Evolutionary conservation across 2,329 filamentous ascomycete species (phyloP), one percentile per base, ranked within the genome.

Genomic region (Berkeleyomyces rouxiae): DNA sequence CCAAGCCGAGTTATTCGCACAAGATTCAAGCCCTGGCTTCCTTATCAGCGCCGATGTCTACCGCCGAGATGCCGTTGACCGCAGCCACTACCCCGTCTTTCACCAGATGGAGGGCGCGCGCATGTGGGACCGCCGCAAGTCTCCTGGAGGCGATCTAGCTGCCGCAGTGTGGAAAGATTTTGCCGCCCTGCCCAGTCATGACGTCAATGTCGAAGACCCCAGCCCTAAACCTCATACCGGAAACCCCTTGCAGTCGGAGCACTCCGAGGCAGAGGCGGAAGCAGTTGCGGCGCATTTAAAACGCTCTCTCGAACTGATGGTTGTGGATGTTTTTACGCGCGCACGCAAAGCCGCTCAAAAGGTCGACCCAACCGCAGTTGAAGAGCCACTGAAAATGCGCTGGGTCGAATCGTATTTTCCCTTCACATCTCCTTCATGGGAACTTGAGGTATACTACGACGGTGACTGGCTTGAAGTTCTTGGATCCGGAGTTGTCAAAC

Each of bases 321-420:
- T 97, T 0, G 84, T 92, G 44, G 87, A 92, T 69, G 86, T 97
- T 66, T 96, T 99, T 73, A 82, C 83, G 7, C 82, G 86, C 42
- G 91, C 90, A 5, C 84, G 84, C 70, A 78, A 79, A 59, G 88
- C 86, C 3, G 91, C 90, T 4, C 84, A 83, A 70, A 78, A 79
- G 60, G 87, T 86, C 3, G 82, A 83, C 5, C 74, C 78, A 13
- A 76, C 75, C 64, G 75, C 76, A 4, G 77, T 81, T 59, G 78
- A 83, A 59, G 87, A 95, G 69, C 89, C 90, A 3, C 77, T 97
- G 46, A 85, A 84, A 68, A 85, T 96, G 69, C 83, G 93, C 67
- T 99, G 93, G 93, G 85, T 97, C 6, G 92, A 96, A 73, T 90
- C 93, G 1, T 97, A 93, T 74, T 99, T 99, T 75, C 93, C 93